These are phyloP conservation scores for Plasmopara muralis DNA, from an alignment of 352 stramenopile species.

Conservation along the genomic window DNA sequence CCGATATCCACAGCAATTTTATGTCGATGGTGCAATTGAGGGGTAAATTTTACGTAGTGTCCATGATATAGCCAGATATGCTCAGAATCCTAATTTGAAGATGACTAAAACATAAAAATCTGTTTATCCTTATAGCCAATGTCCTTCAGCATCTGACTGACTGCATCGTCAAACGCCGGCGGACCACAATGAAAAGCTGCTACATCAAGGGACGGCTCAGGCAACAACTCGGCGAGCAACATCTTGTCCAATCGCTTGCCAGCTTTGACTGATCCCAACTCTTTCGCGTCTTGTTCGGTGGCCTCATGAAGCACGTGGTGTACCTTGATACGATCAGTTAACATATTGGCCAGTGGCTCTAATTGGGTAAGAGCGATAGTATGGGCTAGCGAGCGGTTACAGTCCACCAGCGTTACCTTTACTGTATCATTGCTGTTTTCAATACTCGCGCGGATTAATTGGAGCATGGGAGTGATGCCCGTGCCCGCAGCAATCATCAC, in stretches of 20 bases:
- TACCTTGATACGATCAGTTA: constrained; percentile 48
- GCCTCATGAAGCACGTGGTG: constrained; percentile 58
- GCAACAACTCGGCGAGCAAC: constrained; percentile 43
- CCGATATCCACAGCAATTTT: too few species aligned
- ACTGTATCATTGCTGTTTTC: constrained; percentile 46
- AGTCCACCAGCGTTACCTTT: constrained; percentile 72
- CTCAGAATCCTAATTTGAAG: not conserved
- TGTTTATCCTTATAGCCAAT: constrained; percentile 46
- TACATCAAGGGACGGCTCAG: constrained; percentile 28
- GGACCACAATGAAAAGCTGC: constrained; percentile 71
- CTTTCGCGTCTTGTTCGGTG: constrained; percentile 34
- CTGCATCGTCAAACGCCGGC: constrained; percentile 60
- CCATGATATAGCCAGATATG: not conserved
- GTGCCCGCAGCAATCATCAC: constrained; percentile 71
- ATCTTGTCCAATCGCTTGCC: constrained; percentile 39
- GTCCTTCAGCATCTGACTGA: constrained; percentile 33
- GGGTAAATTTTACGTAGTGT: too few species aligned
- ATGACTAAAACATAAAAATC: constrained; percentile 33
- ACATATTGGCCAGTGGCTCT: constrained; percentile 77
- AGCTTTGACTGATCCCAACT: constrained; percentile 46
- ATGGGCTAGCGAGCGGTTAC: constrained; percentile 57
- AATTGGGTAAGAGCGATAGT: constrained; percentile 69
- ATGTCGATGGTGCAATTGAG: too few species aligned
- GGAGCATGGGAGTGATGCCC: constrained; percentile 80
- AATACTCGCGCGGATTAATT: constrained; percentile 63